Base-by-base conservation (phyloP, 371 early-diverging fungal genomes). In the Rhizopus arrhizus region DNA sequence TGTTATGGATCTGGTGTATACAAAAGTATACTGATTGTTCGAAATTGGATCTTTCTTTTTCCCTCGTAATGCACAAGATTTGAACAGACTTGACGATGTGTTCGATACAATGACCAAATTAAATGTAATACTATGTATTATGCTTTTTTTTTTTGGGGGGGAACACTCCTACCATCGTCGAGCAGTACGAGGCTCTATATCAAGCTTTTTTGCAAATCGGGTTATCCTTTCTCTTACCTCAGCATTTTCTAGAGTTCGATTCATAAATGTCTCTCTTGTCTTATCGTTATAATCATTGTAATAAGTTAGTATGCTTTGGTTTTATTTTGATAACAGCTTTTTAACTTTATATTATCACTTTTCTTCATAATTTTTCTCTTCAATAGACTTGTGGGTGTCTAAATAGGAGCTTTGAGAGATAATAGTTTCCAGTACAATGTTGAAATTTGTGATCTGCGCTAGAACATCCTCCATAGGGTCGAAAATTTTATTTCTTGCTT, bases 401-500 rank as follows among this genome's bases (percentile, higher is more conserved):
- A 58, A 49, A 13, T 58, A 58, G 33, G 51, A 41, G 15, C 40
- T 15, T 50, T 41, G 41, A 58, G 34, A 29, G n/a, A 40, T 59
- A 10, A 59, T 36, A 8, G 43, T 59, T 50, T 59, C 59, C n/a
- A 51, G 51, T 22, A 51, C 33, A 51, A 59, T 52, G 43, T 59
- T 59, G 13, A 45, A 32, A 33, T 59, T 45, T 3, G 22, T 42
- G 33, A 41, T 41, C 43, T 59, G 4, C 12, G 58, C 41, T 48
- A n/a, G n/a, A n/a, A n/a, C n/a, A n/a, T n/a, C n/a, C n/a, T n/a
- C n/a, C n/a, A n/a, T n/a, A n/a, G n/a, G 50, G 41, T 28, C 28
- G 22, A 58, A 58, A 58, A 22, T 35, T 12, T 58, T 58, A 16
- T 36, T 40, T 38, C 58, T 11, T 50, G 48, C 22, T 58, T 38